Evolutionary conservation across 2,329 filamentous ascomycete genomes (phyloP), one percentile per base, ranked within the genome.

Genomic region (Clarireedia homoeocarpa): DNA sequence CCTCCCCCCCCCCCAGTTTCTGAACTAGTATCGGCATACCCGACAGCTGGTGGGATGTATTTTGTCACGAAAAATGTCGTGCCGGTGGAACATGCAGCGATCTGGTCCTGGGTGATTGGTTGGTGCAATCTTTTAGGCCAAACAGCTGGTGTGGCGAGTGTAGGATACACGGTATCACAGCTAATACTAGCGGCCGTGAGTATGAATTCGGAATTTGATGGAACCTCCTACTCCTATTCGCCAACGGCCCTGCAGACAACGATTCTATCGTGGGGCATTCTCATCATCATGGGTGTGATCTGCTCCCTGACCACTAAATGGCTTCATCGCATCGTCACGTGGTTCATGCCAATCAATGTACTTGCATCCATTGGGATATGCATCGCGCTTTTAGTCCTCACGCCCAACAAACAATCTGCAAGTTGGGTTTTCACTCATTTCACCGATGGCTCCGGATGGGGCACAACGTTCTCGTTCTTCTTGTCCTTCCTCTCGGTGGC

Each of bases 71-170:
- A 85, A 63, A 78, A 83, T 65, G 81, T 85, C 36, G 81, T 85
- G 2, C 82, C 82, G 7, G 71, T 74, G 15, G 75, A 82, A 55
- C 77, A 83, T 65, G 80, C 84, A 30, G 78, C 83, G 2, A 76
- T 83, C 12, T 84, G 81, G 74, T 77, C 81, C 0, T 85, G 82
- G 82, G 73, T 84, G 45, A 81, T 84, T 55, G 82, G 82, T n/a
- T 85, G 82, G 82, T 82, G 80, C 65, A 86, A 85, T 61, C 77
- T 85, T 34, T 73, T 85, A 1, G 82, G 82, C 6, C 82, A 86
- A 68, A 82, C 81, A 6, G 79, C 80, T 12, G 82, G 82, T 39
- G 81, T 84, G 12, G 80, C 81, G 9, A 83, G 80, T 65, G 75
- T 85, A 46, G 80, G 77, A 17, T 85, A 84, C 58, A 83, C 80